These are phyloP conservation scores for Stylonectria norvegica DNA, from an alignment of 2,329 filamentous ascomycete genomes.

Conservation along the genomic window DNA sequence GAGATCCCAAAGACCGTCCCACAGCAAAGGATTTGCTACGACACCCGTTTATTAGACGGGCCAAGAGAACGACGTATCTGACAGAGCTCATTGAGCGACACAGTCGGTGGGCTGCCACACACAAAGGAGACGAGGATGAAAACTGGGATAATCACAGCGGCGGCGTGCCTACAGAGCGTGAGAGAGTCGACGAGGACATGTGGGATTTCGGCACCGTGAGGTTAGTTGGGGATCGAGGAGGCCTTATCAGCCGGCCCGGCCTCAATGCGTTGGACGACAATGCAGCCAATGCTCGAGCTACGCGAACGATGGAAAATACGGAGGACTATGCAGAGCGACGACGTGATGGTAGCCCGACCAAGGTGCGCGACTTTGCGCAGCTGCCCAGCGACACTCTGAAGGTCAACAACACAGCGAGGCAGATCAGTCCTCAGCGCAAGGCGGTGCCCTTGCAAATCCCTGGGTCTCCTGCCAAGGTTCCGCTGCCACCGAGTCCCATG, in stretches of 20 bases:
- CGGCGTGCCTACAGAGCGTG: conserved; percentile 51
- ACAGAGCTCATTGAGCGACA: conserved; percentile 93
- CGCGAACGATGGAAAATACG: conserved; percentile 47
- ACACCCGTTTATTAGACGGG: conserved; percentile 84
- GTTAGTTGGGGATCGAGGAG: conserved; percentile 66
- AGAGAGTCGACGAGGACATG: conserved; percentile 71
- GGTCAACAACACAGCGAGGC: conserved; percentile 49
- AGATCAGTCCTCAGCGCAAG: conserved; percentile 59
- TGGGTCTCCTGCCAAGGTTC: conserved; percentile 56
- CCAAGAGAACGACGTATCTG: conserved; percentile 93
- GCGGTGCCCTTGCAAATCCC: conserved; percentile 38
- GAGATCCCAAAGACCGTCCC: conserved; percentile 85
- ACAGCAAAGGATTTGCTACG: conserved; percentile 82
- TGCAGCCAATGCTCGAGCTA: conserved; percentile 70
- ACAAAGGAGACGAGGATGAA: conserved; percentile 70
- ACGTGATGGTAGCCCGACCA: conserved; percentile 50
- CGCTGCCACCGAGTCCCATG: conserved; percentile 49
- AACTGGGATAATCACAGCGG: conserved; percentile 52
- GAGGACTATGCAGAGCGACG: conserved; percentile 52
- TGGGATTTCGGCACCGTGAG: conserved; percentile 98
- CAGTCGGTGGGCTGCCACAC: conserved; percentile 78
- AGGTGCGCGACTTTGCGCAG: conserved; percentile 44
- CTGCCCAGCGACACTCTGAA: conserved; percentile 56
- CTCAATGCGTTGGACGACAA: conserved; percentile 74
- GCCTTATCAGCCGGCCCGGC: conserved; percentile 53